Base-by-base conservation (phyloP, 495 filamentous ascomycete genomes). In the Clohesyomyces aquaticus region DNA sequence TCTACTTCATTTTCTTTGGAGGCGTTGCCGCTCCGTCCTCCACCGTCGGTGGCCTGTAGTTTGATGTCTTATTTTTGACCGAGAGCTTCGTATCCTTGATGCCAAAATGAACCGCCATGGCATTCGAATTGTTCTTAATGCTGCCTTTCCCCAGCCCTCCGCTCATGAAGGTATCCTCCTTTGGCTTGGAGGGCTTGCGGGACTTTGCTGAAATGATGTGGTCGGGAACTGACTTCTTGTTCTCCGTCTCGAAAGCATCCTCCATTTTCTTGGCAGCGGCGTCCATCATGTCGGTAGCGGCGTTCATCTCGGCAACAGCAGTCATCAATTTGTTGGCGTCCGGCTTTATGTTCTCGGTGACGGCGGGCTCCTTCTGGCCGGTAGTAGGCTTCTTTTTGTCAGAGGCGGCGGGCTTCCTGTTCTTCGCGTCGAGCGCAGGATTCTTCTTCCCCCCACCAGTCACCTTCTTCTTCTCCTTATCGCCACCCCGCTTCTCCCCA, bases 1-100 rank as follows among this genome's bases (percentile, higher is more conserved):
- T 51, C 19, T 45, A 8, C 25, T 11, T 10, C 16, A 3, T 43
- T 16, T 38, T 26, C 32, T 46, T 38, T 10, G 19, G 2, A 11
- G 38, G 32, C 16, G 48, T 55, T 1, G 42, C 59, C 10, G 41
- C 22, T 16, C 21, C 50, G n/a, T 54, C 50, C 18, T 54, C 50
- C 2, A 54, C 59, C 6, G 59, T 62, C n/a, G 49, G 59, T 16
- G 23, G 3, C 11, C 35, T 22, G 28, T 62, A 55, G 16, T 45
- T 54, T 19, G 26, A 23, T 14, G 16, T 23, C 21, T 41, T 58
- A 19, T 47, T 35, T 18, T 21, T 25, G 1, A 19, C 21, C 35
- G 23, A 19, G 29, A 41, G 14, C 9, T 58, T 42, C 12, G 8
- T 10, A 10, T 47, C 32, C 55, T 16, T 43, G 22, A 22, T 27